These are phyloP conservation scores for Trichoderma lentiforme DNA, from an alignment of 2,329 filamentous ascomycete genomes.

Conservation along the genomic window DNA sequence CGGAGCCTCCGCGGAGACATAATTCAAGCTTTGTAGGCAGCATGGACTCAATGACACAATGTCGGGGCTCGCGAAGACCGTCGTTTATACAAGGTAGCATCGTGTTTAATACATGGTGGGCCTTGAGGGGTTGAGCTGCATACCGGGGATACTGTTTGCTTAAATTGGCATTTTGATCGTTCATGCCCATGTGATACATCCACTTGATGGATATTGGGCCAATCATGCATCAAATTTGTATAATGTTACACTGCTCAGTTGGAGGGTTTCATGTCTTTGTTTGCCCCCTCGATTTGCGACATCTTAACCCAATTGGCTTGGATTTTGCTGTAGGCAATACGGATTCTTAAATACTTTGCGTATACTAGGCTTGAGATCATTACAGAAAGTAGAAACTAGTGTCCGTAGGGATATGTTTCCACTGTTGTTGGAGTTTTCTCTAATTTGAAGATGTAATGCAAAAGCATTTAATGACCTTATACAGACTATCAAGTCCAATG, in stretches of 20 bases:
- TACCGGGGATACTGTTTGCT: background rate
- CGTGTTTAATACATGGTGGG: slow-evolving; percentile 31
- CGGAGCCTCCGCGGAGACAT: background rate
- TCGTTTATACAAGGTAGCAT: background rate
- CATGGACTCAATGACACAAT: background rate
- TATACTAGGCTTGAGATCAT: background rate
- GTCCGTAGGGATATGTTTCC: too few species aligned
- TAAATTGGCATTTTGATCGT: background rate
- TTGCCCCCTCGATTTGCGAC: background rate
- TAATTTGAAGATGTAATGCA: background rate
- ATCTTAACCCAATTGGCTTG: background rate
- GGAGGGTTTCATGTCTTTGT: background rate
- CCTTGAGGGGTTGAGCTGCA: slow-evolving; percentile 40
- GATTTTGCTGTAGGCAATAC: background rate
- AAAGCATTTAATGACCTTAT: background rate
- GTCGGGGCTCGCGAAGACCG: background rate
- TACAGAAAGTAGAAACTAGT: background rate
- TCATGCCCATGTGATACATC: background rate
- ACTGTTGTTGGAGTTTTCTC: background rate
- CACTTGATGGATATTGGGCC: background rate
- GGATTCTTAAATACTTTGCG: background rate
- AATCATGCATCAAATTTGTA: background rate
- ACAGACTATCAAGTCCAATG: background rate
- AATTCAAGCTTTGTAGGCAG: background rate
- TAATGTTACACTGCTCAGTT: slow-evolving; percentile 31